A percentile compares a stretch with the other conserved stretches of the same genome.
Conservation (phyloP, 371 early-diverging fungal species). For the Batrachochytrium dendrobatidis region DNA sequence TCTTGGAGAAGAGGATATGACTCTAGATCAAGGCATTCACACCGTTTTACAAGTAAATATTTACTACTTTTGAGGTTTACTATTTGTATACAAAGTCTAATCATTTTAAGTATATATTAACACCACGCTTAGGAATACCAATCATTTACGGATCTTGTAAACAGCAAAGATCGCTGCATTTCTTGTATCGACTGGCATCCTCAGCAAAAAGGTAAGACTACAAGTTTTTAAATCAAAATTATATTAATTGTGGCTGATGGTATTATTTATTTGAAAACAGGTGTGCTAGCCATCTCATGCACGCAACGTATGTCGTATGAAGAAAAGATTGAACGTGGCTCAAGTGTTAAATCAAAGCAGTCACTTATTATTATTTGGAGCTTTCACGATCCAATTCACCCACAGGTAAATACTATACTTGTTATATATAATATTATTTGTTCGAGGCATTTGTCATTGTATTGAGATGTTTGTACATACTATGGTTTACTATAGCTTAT, state of each 20-base stretch:
- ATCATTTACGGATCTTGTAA: slow-evolving; percentile 48
- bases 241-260: not conserved
- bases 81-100: not conserved
- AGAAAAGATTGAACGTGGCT: slow-evolving; percentile 38
- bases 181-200: slow-evolving; percentile 54
- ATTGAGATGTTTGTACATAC: not conserved
- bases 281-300: slow-evolving; percentile 47
- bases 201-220: slow-evolving; percentile 27
- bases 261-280: slow-evolving; percentile 8
- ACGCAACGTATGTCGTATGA: slow-evolving; percentile 37
- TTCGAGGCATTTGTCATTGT: slow-evolving; percentile 4
- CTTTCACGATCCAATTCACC: slow-evolving; percentile 62
- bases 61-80: no score
- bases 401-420: slow-evolving; percentile 33
- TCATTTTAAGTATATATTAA: no score
- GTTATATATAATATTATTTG: slow-evolving; percentile 3
- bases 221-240: not conserved
- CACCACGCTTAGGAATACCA: slow-evolving; percentile 38
- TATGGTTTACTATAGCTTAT: slow-evolving; percentile 39
- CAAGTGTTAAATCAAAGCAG: slow-evolving; percentile 28
- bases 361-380: slow-evolving; percentile 46
- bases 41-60: slow-evolving; percentile 31
- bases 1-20: slow-evolving; percentile 47
- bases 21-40: slow-evolving; percentile 44
- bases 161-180: slow-evolving; percentile 47